phyloP scores from a whole-genome alignment of 2,329 filamentous ascomycete genomes.

The Madurella mycetomatis region DNA sequence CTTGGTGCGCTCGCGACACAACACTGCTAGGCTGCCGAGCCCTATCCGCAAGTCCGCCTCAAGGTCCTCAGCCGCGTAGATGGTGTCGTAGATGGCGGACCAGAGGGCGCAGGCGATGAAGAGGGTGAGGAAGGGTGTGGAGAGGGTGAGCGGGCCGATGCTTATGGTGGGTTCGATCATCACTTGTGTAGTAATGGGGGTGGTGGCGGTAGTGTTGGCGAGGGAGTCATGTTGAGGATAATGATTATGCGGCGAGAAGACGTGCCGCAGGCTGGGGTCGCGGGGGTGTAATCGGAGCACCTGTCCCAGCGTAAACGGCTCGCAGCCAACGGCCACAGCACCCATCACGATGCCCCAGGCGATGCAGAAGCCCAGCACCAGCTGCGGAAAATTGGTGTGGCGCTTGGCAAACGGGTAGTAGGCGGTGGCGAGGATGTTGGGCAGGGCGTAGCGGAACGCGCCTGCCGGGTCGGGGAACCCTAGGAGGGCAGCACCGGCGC shows the following conservation, averaged over 20 bases:
- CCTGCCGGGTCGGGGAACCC: slow-evolving; percentile 17
- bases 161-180: too few relatives aligned
- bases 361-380: slow-evolving; percentile 34
- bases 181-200: neutral
- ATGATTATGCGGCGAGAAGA: too few relatives aligned
- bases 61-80: too few relatives aligned
- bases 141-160: neutral
- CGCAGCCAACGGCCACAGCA: neutral
- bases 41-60: too few relatives aligned
- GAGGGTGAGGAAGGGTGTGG: neutral
- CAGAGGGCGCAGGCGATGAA: neutral
- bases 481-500: slow-evolving; percentile 22
- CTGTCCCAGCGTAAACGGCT: neutral
- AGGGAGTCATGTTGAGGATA: too few relatives aligned
- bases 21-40: too few relatives aligned
- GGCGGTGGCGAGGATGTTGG: slow-evolving; percentile 27
- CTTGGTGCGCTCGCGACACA: too few relatives aligned
- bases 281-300: too few relatives aligned
- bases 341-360: slow-evolving; percentile 32
- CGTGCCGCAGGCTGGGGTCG: too few relatives aligned
- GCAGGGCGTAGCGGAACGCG: slow-evolving; percentile 19
- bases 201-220: too few relatives aligned
- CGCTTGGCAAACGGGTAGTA: slow-evolving; percentile 35
- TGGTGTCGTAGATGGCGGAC: too few relatives aligned
- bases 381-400: slow-evolving; percentile 33